Evolutionary conservation across 768 basidiomycete genomes (phyloP).

Genomic region (Auriscalpium microsporum): DNA sequence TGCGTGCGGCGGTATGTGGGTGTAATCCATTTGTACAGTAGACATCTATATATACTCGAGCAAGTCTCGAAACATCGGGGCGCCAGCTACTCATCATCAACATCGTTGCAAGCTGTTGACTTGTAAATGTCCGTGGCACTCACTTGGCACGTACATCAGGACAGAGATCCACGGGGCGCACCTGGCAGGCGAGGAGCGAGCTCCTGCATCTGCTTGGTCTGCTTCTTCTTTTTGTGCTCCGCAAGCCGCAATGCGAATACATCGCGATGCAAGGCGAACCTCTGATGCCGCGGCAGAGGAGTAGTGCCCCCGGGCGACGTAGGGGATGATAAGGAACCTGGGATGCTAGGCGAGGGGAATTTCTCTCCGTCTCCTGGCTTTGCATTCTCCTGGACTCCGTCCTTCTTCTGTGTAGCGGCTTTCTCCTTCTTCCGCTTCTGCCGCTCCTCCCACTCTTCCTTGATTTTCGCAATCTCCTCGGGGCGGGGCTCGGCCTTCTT

Average conservation of each 20-base stretch:
- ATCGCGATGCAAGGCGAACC: slow-evolving; percentile 75
- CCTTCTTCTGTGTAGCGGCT: slow-evolving; percentile 33
- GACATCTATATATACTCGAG: not conserved
- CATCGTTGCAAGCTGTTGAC: not conserved
- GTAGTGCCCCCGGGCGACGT: slow-evolving; percentile 9
- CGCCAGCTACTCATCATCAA: no score
- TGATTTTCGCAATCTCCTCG: slow-evolving; percentile 73
- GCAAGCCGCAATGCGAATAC: slow-evolving; percentile 72
- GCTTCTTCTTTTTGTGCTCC: slow-evolving; percentile 65
- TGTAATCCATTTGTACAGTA: slow-evolving; percentile 59
- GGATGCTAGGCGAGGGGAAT: slow-evolving; percentile 24
- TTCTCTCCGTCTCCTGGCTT: slow-evolving; percentile 21
- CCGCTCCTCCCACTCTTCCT: slow-evolving; percentile 72
- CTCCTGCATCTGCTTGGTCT: slow-evolving; percentile 57
- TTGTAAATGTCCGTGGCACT: not conserved
- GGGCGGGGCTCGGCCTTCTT: slow-evolving; percentile 37
- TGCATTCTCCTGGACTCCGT: slow-evolving; percentile 28
- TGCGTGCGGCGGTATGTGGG: slow-evolving; percentile 55
- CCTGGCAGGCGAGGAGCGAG: slow-evolving; percentile 66
- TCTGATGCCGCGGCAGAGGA: slow-evolving; percentile 46
- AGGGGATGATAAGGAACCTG: slow-evolving; percentile 20
- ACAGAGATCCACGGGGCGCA: slow-evolving; percentile 20
- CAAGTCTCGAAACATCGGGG: not conserved
- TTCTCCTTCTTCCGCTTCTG: slow-evolving; percentile 52
- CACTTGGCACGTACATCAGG: not conserved